Base-by-base conservation (phyloP, 176 grass and related monocot species). In the Avena sativa region DNA sequence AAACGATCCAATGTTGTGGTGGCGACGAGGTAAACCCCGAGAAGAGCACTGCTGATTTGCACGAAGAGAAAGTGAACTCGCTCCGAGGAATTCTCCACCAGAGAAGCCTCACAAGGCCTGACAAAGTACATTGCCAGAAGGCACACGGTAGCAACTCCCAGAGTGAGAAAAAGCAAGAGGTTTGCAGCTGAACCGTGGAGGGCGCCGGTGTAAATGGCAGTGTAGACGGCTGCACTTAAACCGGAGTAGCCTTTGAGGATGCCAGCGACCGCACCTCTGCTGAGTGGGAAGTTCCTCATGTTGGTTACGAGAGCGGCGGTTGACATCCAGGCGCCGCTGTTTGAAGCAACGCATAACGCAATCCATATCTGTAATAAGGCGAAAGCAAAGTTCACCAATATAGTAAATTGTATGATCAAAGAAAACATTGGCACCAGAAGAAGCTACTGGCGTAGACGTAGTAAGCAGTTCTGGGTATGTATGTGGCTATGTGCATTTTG, bases 231-330 rank as follows among this genome's bases (percentile, higher is more conserved):
- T 20, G 92, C 96, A 56, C 96, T 98, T 10, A 96, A 82, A 61
- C 93, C 93, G 1, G 83, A 74, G 14, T 98, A 96, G 10, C 96
- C 93, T 81, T 98, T 98, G 36, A 98, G 88, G 74, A 98, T 96
- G 43, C 93, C 96, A 57, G 93, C 93, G 69, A 98, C 96, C 28
- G 88, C 83, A 17, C 96, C 96, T 83, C 96, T 92, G 40, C 92
- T 94, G 28, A 96, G 84, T 78, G 96, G 96, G 85, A 98, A 98
- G 65, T 98, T 98, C 84, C 93, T 90, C 96, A 98, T 98, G 71
- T 96, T 98, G 71, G 96, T 98, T 64, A 98, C 93, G 2, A 96
- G 74, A 49, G 84, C 93, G 4, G 89, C 92, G 51, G 96, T 98
- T 2, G 76, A 92, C 30, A 98, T 48, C 96, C 96, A 98, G 15